Base-by-base conservation (phyloP, 129 eudicot genomes). In the Glebionis coronaria region DNA sequence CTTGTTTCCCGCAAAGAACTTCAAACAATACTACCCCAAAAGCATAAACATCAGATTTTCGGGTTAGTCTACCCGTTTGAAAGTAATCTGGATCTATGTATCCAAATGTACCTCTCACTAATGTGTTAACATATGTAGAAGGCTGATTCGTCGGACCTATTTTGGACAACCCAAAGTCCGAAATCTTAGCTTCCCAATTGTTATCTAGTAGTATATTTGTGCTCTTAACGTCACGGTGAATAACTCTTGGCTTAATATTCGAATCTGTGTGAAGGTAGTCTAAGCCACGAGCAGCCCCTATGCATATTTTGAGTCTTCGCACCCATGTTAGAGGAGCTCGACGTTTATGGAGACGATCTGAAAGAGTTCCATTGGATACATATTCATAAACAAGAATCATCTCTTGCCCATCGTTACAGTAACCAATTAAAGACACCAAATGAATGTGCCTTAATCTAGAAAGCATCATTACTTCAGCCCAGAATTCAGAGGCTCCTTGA, bases 1-100 rank as follows among this genome's bases (percentile, higher is more conserved):
- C 82, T 44, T 68, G 71, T 60, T 73, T 78, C 44, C 82, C 86
- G 45, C 77, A 70, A 47, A 79, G 28, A 12, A 79, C 76, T 70
- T 73, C 83, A 65, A 71, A 14, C 10, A 71, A 3, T 31, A 71
- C 61, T 28, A 71, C 76, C 61, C 76, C 76, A 35, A 71, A 73
- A 15, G 79, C 83, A 18, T 73, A 73, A 12, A 75, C 70, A 20
- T 79, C 79, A 16, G 79, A 61, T 23, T 73, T 63, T 46, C 62
- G 68, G 0, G 79, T 58, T 62, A 75, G 16, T 28, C 63, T 65
- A 21, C 77, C 63, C 0, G 77, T 73, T 18, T 12, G 46, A 45
- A 63, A 54, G 54, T 73, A 73, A 45, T 73, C 71, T 2, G 78
- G 78, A 64, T 73, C 77, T 12, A 72, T 61, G 63, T 72, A 65